A percentile compares a stretch with the other conserved stretches of the same genome.
These are phyloP conservation scores for Erythrobasidium yunnanense DNA, from an alignment of 768 basidiomycete species.

Conservation along the genomic window DNA sequence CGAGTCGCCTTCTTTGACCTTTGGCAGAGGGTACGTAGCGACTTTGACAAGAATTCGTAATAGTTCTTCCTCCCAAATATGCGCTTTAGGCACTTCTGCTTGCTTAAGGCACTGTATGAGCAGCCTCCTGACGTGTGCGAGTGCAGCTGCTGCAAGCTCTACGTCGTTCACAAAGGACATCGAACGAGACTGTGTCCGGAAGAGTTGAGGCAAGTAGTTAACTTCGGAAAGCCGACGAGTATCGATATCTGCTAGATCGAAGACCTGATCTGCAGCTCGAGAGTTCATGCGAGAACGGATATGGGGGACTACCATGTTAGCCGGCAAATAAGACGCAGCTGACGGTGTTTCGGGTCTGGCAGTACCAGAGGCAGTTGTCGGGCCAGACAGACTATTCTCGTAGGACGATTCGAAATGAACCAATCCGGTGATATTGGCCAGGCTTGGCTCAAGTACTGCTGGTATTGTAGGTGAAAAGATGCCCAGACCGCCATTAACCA, in stretches of 20 bases:
- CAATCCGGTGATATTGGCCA: neutral
- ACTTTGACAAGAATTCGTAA: slow-evolving; percentile 72
- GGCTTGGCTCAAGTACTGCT: neutral
- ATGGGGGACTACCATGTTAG: neutral
- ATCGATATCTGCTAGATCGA: slow-evolving; percentile 18
- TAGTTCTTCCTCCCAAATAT: slow-evolving; percentile 79
- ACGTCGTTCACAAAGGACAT: neutral
- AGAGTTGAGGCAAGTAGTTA: neutral
- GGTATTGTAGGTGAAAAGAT: neutral
- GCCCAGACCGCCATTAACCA: neutral
- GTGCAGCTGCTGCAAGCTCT: slow-evolving; percentile 68
- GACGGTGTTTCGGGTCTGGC: neutral
- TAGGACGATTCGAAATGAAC: neutral
- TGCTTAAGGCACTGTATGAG: slow-evolving; percentile 76
- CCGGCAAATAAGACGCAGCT: neutral
- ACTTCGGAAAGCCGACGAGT: neutral
- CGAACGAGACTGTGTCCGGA: neutral
- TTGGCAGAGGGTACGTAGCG: slow-evolving; percentile 47
- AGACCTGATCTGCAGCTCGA: slow-evolving; percentile 19
- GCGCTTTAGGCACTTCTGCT: slow-evolving; percentile 67
- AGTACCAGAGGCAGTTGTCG: neutral
- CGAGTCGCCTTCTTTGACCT: slow-evolving; percentile 51
- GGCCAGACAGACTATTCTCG: neutral
- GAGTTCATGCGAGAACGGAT: slow-evolving; percentile 12
- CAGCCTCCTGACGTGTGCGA: slow-evolving; percentile 81